These are phyloP conservation scores for Ophiostoma novo-ulmi DNA, from an alignment of 2,329 filamentous ascomycete species.

Conservation along the genomic window DNA sequence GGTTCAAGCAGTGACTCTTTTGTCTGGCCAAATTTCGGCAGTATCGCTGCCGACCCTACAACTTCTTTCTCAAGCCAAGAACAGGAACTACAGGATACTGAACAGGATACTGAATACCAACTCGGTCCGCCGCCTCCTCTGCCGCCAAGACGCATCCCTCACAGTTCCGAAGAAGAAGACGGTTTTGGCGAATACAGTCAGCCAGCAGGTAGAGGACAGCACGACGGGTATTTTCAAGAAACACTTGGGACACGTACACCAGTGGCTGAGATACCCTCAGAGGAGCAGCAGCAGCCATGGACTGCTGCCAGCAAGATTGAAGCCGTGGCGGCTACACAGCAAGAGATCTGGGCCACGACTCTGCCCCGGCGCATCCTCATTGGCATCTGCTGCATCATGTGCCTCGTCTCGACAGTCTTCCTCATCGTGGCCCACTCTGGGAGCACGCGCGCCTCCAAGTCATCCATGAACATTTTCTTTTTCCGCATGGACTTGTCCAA, in stretches of 20 bases:
- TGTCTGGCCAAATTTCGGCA: constrained; percentile 3
- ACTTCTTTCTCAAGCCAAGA: neutral
- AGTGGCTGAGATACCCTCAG: too few species aligned
- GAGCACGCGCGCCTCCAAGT: constrained; percentile 58
- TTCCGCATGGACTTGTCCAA: constrained; percentile 77
- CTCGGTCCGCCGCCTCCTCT: neutral
- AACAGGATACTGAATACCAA: neutral
- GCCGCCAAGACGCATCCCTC: neutral
- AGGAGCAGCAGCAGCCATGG: neutral
- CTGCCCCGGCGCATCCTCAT: constrained; percentile 53
- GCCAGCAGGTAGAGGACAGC: neutral
- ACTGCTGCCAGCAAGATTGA: neutral
- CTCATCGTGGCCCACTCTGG: constrained; percentile 65
- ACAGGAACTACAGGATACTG: neutral
- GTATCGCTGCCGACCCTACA: neutral
- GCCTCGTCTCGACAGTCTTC: constrained; percentile 71
- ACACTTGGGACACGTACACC: neutral
- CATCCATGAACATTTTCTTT: constrained; percentile 71
- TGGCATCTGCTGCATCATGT: constrained; percentile 60
- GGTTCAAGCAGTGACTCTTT: neutral
- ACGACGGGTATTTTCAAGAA: neutral
- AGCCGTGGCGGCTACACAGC: neutral
- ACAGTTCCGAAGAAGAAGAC: neutral
- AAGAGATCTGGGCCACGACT: neutral
- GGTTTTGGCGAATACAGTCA: neutral